Evolutionary conservation across 805 yeast genomes (phyloP).

Genomic region (Starmera pachycereana): DNA sequence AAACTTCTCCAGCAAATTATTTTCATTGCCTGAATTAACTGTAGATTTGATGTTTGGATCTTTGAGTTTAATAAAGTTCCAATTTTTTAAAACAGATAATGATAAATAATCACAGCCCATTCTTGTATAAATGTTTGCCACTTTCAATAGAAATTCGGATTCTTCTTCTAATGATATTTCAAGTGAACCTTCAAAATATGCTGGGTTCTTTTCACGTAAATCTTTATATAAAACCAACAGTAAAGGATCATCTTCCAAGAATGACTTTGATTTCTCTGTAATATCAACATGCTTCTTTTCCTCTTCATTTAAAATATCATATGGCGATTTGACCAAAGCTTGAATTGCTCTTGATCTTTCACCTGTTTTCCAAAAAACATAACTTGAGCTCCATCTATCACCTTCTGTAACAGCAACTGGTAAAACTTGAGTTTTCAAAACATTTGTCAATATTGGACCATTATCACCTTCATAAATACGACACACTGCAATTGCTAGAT

Average conservation of each 20-base stretch:
- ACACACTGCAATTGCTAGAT: slow-evolving; percentile 73
- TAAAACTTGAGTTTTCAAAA: slow-evolving; percentile 41
- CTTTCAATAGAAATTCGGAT: slow-evolving; percentile 48
- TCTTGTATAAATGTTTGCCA: slow-evolving; percentile 57
- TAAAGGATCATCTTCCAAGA: slow-evolving; percentile 73
- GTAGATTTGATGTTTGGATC: slow-evolving; percentile 8
- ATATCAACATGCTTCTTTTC: slow-evolving; percentile 14
- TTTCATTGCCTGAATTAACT: neutral
- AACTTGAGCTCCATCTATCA: slow-evolving; percentile 75
- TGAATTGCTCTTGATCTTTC: slow-evolving; percentile 45
- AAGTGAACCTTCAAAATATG: slow-evolving; percentile 39
- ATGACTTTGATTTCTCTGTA: slow-evolving; percentile 26
- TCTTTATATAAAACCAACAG: slow-evolving; percentile 54
- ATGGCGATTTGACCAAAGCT: slow-evolving; percentile 52
- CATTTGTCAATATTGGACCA: slow-evolving; percentile 38
- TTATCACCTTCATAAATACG: slow-evolving; percentile 60
- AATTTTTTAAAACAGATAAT: slow-evolving; percentile 47
- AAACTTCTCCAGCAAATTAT: slow-evolving; percentile 10
- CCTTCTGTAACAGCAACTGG: slow-evolving; percentile 50
- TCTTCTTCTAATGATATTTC: slow-evolving; percentile 37
- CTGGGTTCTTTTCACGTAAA: slow-evolving; percentile 42
- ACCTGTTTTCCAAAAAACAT: slow-evolving; percentile 62
- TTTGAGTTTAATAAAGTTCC: slow-evolving; percentile 44
- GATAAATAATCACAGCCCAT: slow-evolving; percentile 90
- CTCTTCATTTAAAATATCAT: slow-evolving; percentile 23